phyloP scores from a whole-genome alignment of 164 flowering plant genomes.

The Hamamelis virginiana region DNA sequence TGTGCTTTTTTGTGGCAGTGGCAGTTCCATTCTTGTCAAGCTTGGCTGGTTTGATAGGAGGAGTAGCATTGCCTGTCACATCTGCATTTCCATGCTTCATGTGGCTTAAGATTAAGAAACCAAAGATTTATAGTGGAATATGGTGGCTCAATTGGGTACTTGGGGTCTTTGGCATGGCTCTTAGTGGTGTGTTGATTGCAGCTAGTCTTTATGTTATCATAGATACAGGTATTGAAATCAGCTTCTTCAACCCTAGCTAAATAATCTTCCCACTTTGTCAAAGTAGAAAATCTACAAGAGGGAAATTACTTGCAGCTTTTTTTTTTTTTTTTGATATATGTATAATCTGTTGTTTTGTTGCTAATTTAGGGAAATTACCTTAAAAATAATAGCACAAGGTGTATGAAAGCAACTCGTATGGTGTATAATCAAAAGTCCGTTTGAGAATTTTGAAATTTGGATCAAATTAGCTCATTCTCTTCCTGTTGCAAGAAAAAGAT shows the following conservation, averaged over 20 bases:
- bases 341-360: too few relatives aligned
- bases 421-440: too few relatives aligned
- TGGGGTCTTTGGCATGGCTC: background rate
- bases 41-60: constrained; percentile 28
- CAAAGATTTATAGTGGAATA: constrained; percentile 4
- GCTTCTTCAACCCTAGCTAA: constrained; percentile 25
- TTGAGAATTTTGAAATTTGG: too few relatives aligned
- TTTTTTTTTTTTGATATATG: too few relatives aligned
- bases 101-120: constrained; percentile 9
- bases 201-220: constrained; percentile 19
- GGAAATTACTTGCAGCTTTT: too few relatives aligned
- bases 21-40: constrained; percentile 26
- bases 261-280: too few relatives aligned
- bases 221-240: constrained; percentile 16
- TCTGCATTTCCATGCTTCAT: constrained; percentile 2
- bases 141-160: constrained; percentile 2
- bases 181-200: constrained; percentile 6
- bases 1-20: constrained; percentile 18
- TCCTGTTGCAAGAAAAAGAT: too few relatives aligned
- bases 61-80: constrained; percentile 9
- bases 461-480: too few relatives aligned
- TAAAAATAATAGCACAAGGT: too few relatives aligned
- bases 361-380: too few relatives aligned
- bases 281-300: too few relatives aligned
- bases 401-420: too few relatives aligned